A percentile compares a stretch with the other conserved stretches of the same genome.
phyloP scores from a whole-genome alignment of 441 rosid genomes.

The Mallotus japonicus region DNA sequence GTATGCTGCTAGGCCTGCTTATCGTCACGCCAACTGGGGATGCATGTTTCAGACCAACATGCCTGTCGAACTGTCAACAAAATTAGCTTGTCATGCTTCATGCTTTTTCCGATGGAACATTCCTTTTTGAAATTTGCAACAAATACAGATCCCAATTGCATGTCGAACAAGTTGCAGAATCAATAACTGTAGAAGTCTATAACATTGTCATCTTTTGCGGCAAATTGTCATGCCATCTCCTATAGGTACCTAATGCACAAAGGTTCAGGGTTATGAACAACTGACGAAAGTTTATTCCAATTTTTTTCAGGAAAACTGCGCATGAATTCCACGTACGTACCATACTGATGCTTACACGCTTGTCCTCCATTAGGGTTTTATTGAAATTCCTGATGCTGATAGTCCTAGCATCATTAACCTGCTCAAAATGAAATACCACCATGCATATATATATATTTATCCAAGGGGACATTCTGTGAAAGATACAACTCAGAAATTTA shows the following conservation, averaged over 20 bases:
- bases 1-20: not conserved
- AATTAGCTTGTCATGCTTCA: not conserved
- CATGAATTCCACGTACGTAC: constrained; percentile 33
- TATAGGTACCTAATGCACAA: constrained; percentile 63
- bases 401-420: constrained; percentile 77
- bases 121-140: not conserved
- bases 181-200: constrained; percentile 6
- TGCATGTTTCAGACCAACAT: not conserved
- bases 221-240: constrained; percentile 92
- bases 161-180: not conserved
- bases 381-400: constrained; percentile 77
- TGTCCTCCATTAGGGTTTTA: constrained; percentile 56
- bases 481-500: constrained; percentile 23
- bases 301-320: constrained; percentile 2
- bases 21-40: not conserved
- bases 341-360: constrained; percentile 79
- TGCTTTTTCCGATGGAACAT: not conserved
- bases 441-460: constrained; percentile 10
- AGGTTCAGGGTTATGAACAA: not conserved
- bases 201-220: constrained; percentile 47
- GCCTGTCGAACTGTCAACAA: not conserved
- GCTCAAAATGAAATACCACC: constrained; percentile 11
- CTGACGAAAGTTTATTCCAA: constrained; percentile 3
- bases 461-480: constrained; percentile 3
- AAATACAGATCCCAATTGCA: not conserved